Evolutionary conservation across 192 early-diverging fungal genomes (phyloP).

Genomic region (Gonapodya prolifera): DNA sequence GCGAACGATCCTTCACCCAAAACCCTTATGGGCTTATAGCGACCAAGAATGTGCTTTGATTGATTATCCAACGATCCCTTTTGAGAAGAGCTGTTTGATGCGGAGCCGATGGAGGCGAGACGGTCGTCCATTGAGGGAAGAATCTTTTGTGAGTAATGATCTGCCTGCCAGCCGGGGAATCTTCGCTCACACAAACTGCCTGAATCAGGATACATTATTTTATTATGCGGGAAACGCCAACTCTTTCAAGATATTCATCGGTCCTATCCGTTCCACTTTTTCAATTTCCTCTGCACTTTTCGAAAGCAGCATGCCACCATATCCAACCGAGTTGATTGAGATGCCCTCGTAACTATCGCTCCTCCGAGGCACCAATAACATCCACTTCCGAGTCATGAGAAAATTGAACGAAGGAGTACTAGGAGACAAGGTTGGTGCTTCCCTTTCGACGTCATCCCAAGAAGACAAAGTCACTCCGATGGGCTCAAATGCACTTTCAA

Average conservation of each 20-base stretch:
- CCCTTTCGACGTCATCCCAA: not conserved
- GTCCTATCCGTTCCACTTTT: slow-evolving; percentile 22
- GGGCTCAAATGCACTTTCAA: not conserved
- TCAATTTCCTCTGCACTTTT: slow-evolving; percentile 33
- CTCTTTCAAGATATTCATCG: slow-evolving; percentile 22
- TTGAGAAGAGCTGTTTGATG: not conserved
- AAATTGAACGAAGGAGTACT: slow-evolving; percentile 38
- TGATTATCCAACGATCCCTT: not conserved
- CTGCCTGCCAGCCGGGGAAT: not conserved
- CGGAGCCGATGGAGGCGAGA: not conserved
- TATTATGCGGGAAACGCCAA: slow-evolving; percentile 19
- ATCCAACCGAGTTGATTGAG: slow-evolving; percentile 50
- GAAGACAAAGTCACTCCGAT: not conserved
- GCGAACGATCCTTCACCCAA: not conserved
- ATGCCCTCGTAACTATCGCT: slow-evolving; percentile 23
- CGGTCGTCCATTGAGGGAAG: not conserved
- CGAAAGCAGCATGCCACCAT: slow-evolving; percentile 44
- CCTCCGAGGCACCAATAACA: slow-evolving; percentile 41
- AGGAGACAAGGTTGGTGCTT: not conserved
- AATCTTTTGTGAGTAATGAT: not conserved
- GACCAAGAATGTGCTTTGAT: not conserved
- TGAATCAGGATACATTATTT: not conserved
- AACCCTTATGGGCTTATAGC: not conserved
- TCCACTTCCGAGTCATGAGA: slow-evolving; percentile 31
- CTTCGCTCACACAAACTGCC: not conserved